phyloP scores from a whole-genome alignment of 306 rosid species.

The Biancaea sappan region DNA sequence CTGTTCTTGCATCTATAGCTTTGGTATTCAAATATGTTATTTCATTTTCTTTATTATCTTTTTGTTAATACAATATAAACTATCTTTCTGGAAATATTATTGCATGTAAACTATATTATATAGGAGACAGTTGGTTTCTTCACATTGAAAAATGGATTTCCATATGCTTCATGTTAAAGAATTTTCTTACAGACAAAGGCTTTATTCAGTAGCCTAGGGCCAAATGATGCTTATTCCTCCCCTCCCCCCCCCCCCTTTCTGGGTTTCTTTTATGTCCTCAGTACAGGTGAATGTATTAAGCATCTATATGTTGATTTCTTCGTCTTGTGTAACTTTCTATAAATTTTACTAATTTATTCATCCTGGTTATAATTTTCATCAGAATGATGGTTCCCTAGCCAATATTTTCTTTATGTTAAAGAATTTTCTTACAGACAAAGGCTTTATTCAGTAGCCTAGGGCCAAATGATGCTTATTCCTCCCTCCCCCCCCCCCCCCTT shows the following conservation, averaged over 20 bases:
- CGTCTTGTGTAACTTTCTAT: neutral
- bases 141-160: neutral
- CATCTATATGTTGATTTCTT: neutral
- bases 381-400: neutral
- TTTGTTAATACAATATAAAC: neutral
- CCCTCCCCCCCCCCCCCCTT: neutral
- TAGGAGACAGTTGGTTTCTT: neutral
- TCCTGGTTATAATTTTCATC: neutral
- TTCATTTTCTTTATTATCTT: neutral
- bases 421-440: neutral
- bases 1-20: neutral
- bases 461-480: neutral
- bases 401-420: neutral
- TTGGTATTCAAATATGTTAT: neutral
- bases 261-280: neutral
- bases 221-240: neutral
- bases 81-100: neutral
- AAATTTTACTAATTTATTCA: neutral
- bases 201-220: neutral
- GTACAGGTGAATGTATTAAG: neutral
- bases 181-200: neutral
- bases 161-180: neutral
- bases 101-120: neutral
- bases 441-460: neutral
- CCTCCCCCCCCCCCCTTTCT: neutral